These are phyloP conservation scores for Aureobasidium sp. DNA, from an alignment of 2,329 filamentous ascomycete species.

Conservation along the genomic window DNA sequence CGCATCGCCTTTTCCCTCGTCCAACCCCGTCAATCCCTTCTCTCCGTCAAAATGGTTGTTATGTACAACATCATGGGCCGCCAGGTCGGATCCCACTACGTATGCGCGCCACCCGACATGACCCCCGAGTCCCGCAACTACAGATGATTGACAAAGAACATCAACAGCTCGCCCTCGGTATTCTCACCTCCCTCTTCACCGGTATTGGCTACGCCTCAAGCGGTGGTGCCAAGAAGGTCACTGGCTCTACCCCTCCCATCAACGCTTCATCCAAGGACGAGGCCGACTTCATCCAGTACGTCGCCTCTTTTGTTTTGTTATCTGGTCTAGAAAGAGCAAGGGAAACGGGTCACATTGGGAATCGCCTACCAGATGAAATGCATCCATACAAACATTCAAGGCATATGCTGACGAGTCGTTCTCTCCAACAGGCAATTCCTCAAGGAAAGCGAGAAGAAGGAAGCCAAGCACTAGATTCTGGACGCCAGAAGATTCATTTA, in stretches of 20 bases:
- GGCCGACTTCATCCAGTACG: conserved; percentile 61
- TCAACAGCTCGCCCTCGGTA: conserved; percentile 53
- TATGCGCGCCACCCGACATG: conserved; percentile 30
- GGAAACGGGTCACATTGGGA: not conserved
- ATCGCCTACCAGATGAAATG: not conserved
- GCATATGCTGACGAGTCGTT: not conserved
- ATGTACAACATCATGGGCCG: conserved; percentile 46
- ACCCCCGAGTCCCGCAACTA: not conserved
- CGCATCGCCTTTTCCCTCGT: conserved; percentile 10
- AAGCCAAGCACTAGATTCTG: conserved; percentile 15
- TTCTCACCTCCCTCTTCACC: conserved; percentile 44
- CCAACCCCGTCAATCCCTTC: conserved; percentile 5
- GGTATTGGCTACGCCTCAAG: conserved; percentile 39
- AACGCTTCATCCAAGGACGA: conserved; percentile 60
- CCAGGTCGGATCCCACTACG: conserved; percentile 48
- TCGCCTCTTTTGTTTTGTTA: not conserved
- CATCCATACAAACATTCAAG: not conserved
- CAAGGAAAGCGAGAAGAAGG: conserved; percentile 12
- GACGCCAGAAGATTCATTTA: not conserved
- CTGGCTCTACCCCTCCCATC: conserved; percentile 49
- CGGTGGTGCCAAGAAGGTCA: conserved; percentile 41
- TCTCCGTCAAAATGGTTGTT: conserved; percentile 39
- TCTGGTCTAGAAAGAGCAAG: conserved; percentile 2
- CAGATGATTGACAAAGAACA: conserved; percentile 10
- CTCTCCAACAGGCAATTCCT: conserved; percentile 12